Percentiles rank a stretch among this genome's conserved stretches.
These are phyloP conservation scores for Chamaecrista fasciculata DNA, from an alignment of 306 rosid genomes.

Conservation along the genomic window DNA sequence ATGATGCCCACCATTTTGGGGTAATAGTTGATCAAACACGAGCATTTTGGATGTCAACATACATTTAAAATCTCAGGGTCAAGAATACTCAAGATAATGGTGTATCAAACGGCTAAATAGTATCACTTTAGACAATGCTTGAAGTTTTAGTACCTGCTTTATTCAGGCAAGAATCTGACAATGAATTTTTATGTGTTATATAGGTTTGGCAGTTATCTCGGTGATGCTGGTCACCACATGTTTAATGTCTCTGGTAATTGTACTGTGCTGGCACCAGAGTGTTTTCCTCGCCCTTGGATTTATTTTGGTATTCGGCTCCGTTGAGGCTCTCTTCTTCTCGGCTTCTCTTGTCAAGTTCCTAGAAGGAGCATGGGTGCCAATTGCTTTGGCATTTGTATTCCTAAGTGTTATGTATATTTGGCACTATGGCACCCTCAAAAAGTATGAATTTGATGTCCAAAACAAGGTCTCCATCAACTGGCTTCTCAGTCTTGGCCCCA, in stretches of 20 bases:
- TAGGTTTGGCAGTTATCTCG: constrained; percentile 84
- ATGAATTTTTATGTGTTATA: constrained; percentile 18
- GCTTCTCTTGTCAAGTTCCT: constrained; percentile 70
- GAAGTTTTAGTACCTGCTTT: not conserved
- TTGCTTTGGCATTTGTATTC: constrained; percentile 51
- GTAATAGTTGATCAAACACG: too few relatives aligned
- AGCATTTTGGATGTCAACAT: too few relatives aligned
- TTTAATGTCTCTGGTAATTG: constrained; percentile 80
- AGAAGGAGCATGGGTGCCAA: constrained; percentile 88
- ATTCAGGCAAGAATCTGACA: not conserved
- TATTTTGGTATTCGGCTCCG: constrained; percentile 56
- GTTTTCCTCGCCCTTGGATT: constrained; percentile 58
- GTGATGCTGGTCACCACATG: constrained; percentile 90
- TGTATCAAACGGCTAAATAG: too few relatives aligned
- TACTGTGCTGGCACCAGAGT: constrained; percentile 69
- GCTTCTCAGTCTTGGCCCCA: constrained; percentile 67
- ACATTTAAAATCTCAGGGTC: too few relatives aligned
- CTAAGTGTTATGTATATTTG: constrained; percentile 61
- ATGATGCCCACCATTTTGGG: too few relatives aligned
- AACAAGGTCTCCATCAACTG: constrained; percentile 79
- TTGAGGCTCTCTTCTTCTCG: constrained; percentile 81
- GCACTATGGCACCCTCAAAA: constrained; percentile 77
- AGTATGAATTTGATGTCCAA: constrained; percentile 68
- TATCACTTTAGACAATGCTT: not conserved
- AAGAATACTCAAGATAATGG: too few relatives aligned